Base-by-base conservation (phyloP, 2,329 filamentous ascomycete species). In the Penicillium sp. region DNA sequence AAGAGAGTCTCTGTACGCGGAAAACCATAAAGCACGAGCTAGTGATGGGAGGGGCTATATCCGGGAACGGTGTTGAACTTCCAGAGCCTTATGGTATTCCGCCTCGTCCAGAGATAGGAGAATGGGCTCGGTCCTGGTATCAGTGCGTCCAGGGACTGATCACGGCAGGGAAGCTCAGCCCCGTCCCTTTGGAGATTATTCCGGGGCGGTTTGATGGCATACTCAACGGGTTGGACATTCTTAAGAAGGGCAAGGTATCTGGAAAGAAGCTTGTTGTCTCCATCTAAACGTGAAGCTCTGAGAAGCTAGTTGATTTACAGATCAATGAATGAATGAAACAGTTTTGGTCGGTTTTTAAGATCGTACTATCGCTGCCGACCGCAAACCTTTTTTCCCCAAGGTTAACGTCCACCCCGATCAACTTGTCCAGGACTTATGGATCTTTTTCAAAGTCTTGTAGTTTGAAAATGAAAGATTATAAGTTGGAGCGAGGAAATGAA, bases 41-140 rank as follows among this genome's bases (percentile, higher is more conserved):
- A 4, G 60, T 67, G 1, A 67, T 67, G 65, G 65, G 63, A 42
- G 63, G 65, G 13, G 61, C 63, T 2, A 67, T 67, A 10, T 56
- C 63, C 4, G 65, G 65, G 3, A 49, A 49, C 10, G 65, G 65
- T 8, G 63, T 67, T 19, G 48, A 67, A 14, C 58, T 67, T 13
- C 65, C 65, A 16, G 60, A 63, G 24, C 65, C 65, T 6, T 67
- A 67, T 26, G 60, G 60, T 3, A 61, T 65, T 35, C 49, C 60
- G 3, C 52, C 63, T 4, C 29, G 35, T 4, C 57, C 65, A 0
- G 63, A 67, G 16, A 65, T 67, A 39, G 62, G 62, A 5, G 50
- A 33, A 8, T 67, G 65, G 65, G 65, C 63, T 54, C 55, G 53
- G 0, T 3, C 24, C 2, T 67, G 65, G 65, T 67, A 67, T 26